These are phyloP conservation scores for Aspergillus hiratsukae DNA, from an alignment of 2,329 filamentous ascomycete genomes.

Conservation along the genomic window DNA sequence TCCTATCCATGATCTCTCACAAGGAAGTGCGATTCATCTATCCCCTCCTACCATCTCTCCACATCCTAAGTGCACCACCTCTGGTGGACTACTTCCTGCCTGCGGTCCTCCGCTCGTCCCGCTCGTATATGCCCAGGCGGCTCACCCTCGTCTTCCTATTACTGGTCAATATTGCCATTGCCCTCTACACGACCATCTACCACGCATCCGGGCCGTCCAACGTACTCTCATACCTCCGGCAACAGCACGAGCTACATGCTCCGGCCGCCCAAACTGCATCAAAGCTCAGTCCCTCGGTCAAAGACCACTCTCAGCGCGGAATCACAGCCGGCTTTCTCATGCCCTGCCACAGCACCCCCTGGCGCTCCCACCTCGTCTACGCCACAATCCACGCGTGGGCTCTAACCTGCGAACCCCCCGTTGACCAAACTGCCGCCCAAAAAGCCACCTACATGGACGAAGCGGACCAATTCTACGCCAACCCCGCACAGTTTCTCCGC, in stretches of 20 bases:
- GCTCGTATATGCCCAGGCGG: conserved; percentile 42
- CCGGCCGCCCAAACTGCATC: conserved; percentile 23
- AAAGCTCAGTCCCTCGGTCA: neutral
- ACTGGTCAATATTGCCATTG: conserved; percentile 64
- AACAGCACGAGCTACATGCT: conserved; percentile 61
- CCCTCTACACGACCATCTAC: conserved; percentile 66
- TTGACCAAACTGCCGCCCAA: conserved; percentile 59
- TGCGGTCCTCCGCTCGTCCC: conserved; percentile 30
- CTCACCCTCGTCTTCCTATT: conserved; percentile 57
- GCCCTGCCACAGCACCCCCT: conserved; percentile 94
- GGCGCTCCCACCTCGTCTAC: conserved; percentile 82
- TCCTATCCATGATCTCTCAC: conserved; percentile 77
- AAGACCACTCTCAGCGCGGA: conserved; percentile 21
- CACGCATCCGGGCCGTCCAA: conserved; percentile 78
- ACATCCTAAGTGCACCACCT: conserved; percentile 69
- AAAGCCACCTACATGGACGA: conserved; percentile 75
- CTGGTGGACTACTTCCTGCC: conserved; percentile 62
- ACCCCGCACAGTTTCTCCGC: conserved; percentile 56
- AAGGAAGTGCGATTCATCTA: conserved; percentile 98
- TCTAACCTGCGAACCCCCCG: conserved; percentile 82
- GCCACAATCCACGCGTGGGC: conserved; percentile 74
- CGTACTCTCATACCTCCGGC: conserved; percentile 71
- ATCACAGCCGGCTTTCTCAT: conserved; percentile 74
- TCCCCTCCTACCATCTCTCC: conserved; percentile 80
- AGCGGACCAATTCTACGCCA: conserved; percentile 80